Evolutionary conservation across 495 filamentous ascomycete species (phyloP).

Genomic region (Penicillium psychrofluorescens): DNA sequence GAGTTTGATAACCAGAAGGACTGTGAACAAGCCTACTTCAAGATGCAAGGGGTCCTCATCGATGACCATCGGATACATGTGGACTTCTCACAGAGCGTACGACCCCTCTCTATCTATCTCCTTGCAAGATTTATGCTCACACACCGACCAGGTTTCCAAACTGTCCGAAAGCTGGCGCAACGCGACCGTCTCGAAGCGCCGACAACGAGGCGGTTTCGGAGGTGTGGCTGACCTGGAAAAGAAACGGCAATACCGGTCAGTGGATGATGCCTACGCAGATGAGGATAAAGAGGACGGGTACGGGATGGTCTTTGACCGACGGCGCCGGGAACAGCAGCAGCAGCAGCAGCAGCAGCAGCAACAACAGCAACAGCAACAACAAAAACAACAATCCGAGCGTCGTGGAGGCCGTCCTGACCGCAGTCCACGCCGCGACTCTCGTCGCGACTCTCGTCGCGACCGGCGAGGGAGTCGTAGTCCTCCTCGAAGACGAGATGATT

Average conservation of each 20-base stretch:
- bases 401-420: conserved; percentile 15
- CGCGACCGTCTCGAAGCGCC: conserved; percentile 77
- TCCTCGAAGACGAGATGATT: conserved; percentile 24
- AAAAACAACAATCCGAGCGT: background rate
- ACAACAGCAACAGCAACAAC: no score
- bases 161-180: conserved; percentile 86
- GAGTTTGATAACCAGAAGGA: conserved; percentile 89
- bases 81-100: conserved; percentile 93
- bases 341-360: no score
- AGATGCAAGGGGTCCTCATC: conserved; percentile 95
- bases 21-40: conserved; percentile 95
- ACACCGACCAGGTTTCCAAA: conserved; percentile 54
- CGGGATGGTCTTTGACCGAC: conserved; percentile 69
- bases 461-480: conserved; percentile 47
- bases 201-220: conserved; percentile 75
- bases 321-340: no score
- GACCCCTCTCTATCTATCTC: conserved; percentile 8
- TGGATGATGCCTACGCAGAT: conserved; percentile 47
- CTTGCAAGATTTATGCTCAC: conserved; percentile 13
- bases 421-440: conserved; percentile 16
- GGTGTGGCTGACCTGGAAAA: conserved; percentile 81
- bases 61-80: conserved; percentile 98
- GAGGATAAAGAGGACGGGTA: conserved; percentile 54
- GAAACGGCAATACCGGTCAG: conserved; percentile 74
- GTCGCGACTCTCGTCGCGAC: conserved; percentile 18